Percentiles rank a stretch among this genome's conserved stretches.
These are phyloP conservation scores for Sporodiniella umbellata DNA, from an alignment of 371 early-diverging fungal genomes.

Conservation along the genomic window DNA sequence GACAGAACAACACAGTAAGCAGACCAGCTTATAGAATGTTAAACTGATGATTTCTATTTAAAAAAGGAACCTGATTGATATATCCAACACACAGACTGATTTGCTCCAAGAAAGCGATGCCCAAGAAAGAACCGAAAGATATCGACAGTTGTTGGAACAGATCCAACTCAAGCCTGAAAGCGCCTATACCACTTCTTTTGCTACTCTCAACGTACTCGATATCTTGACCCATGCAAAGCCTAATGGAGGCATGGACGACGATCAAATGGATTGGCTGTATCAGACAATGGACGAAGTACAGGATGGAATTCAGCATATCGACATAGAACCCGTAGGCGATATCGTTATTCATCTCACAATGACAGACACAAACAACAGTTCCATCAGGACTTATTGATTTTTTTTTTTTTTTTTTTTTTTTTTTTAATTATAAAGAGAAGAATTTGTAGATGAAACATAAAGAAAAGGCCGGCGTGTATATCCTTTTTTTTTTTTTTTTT, in stretches of 20 bases:
- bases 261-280: conserved; percentile 32
- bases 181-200: conserved; percentile 3
- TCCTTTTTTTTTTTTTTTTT: no score
- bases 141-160: conserved; percentile 43
- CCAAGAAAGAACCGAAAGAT: conserved; percentile 44
- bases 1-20: conserved; percentile 45
- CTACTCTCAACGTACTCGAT: conserved; percentile 12
- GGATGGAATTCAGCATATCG: conserved; percentile 38
- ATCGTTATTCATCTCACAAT: conserved; percentile 50
- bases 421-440: no score
- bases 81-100: conserved; percentile 42
- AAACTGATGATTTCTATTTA: not conserved
- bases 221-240: conserved; percentile 16
- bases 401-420: no score
- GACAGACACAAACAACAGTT: conserved; percentile 15
- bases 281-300: conserved; percentile 44
- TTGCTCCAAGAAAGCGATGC: conserved; percentile 45
- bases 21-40: not conserved
- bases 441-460: no score
- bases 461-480: no score
- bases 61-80: conserved; percentile 47
- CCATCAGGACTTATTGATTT: conserved; percentile 15
- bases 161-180: conserved; percentile 59
- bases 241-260: conserved; percentile 26
- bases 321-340: conserved; percentile 44